phyloP scores from a whole-genome alignment of 2,329 filamentous ascomycete species.

The Teratosphaeria gauchensis region DNA sequence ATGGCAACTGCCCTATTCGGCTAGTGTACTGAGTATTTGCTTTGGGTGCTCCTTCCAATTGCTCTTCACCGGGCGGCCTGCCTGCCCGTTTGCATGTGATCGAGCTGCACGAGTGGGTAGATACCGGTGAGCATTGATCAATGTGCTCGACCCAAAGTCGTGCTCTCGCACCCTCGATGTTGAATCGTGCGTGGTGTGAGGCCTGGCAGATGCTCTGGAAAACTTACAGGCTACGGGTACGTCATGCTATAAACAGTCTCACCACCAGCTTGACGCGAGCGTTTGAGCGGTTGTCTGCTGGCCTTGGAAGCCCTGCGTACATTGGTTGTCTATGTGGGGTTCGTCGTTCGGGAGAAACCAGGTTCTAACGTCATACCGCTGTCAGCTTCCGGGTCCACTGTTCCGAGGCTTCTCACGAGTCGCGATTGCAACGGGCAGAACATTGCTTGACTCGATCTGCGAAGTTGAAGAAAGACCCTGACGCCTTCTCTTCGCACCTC shows the following conservation, averaged over 20 bases:
- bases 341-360: neutral
- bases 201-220: neutral
- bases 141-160: neutral
- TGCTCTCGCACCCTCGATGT: neutral
- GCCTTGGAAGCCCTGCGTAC: neutral
- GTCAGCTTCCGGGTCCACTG: neutral
- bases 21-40: too few species aligned
- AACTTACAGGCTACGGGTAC: neutral
- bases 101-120: neutral
- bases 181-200: neutral
- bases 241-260: neutral
- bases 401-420: too few species aligned
- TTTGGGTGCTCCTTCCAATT: too few species aligned
- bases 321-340: neutral
- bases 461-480: too few species aligned
- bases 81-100: too few species aligned
- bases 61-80: neutral
- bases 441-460: too few species aligned
- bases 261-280: neutral
- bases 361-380: neutral
- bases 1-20: too few species aligned
- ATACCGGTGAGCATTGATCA: neutral
- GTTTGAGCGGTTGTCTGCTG: too few species aligned
- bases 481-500: neutral
- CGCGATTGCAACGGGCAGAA: too few species aligned